phyloP scores from a whole-genome alignment of 495 filamentous ascomycete genomes.

The Neurospora sp. region DNA sequence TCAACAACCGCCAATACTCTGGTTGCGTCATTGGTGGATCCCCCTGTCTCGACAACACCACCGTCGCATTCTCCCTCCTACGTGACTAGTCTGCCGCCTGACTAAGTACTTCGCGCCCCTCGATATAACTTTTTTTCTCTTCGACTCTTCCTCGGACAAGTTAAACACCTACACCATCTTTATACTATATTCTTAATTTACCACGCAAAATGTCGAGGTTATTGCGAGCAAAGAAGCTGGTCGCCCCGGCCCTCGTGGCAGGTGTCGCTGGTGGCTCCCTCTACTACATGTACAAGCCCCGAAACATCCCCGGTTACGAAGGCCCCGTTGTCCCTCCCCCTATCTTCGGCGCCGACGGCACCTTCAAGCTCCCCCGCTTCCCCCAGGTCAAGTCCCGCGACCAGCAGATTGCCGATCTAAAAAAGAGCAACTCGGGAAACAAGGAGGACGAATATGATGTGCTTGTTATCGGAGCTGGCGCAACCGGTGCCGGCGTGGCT shows the following conservation, averaged over 20 bases:
- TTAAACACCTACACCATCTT: background rate
- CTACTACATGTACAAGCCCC: constrained; percentile 72
- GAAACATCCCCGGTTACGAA: constrained; percentile 77
- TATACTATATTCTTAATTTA: background rate
- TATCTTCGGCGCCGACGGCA: constrained; percentile 65
- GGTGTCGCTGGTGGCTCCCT: constrained; percentile 44
- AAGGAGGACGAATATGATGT: constrained; percentile 63
- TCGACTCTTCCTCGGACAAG: background rate
- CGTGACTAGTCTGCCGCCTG: background rate
- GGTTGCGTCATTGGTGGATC: constrained; percentile 24
- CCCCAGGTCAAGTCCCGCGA: constrained; percentile 62
- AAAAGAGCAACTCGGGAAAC: constrained; percentile 27
- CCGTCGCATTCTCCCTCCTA: background rate
- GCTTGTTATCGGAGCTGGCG: constrained; percentile 83
- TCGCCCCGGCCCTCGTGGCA: constrained; percentile 26
- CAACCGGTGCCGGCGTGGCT: constrained; percentile 86
- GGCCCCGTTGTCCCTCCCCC: constrained; percentile 72
- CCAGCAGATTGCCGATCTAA: constrained; percentile 53
- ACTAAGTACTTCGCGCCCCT: background rate
- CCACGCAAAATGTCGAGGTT: constrained; percentile 17
- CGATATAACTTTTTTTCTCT: background rate
- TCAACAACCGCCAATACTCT: background rate
- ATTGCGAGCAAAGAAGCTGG: constrained; percentile 24
- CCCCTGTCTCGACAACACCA: background rate
- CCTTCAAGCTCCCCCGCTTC: constrained; percentile 71